Evolutionary conservation across 495 filamentous ascomycete genomes (phyloP).

Genomic region (Venustampulla echinocandica): DNA sequence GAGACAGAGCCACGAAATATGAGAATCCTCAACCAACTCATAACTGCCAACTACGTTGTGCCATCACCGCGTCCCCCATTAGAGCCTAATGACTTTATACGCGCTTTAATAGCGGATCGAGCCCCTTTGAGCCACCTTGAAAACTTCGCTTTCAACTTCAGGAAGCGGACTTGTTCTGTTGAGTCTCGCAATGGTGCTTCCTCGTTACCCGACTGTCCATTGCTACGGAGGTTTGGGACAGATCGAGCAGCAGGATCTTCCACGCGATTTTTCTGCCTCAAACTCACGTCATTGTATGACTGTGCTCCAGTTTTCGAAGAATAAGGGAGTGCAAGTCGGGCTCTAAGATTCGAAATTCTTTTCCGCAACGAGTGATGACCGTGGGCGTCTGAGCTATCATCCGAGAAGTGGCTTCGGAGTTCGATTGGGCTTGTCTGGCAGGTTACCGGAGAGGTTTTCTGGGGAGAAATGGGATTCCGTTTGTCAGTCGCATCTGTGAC

Average conservation of each 20-base stretch:
- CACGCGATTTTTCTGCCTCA: slow-evolving; percentile 6
- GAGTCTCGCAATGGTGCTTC: slow-evolving; percentile 1
- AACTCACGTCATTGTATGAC: slow-evolving; percentile 19
- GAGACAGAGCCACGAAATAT: not conserved
- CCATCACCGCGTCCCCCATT: not conserved
- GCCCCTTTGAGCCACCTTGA: slow-evolving; percentile 17
- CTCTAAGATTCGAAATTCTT: slow-evolving; percentile 23
- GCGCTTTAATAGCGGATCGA: slow-evolving; percentile 11
- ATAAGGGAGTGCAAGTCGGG: slow-evolving; percentile 14
- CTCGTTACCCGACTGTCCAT: not conserved
- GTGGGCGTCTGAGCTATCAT: slow-evolving; percentile 29
- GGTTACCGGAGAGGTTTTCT: not conserved
- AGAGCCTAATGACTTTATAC: slow-evolving; percentile 8
- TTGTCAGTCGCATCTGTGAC: not conserved
- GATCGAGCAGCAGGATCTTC: slow-evolving; percentile 5
- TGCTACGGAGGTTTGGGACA: slow-evolving; percentile 6
- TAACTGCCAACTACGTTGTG: not conserved
- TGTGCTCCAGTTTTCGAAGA: slow-evolving; percentile 6
- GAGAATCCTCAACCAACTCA: not conserved
- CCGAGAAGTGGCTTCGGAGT: slow-evolving; percentile 32
- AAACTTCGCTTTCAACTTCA: slow-evolving; percentile 15
- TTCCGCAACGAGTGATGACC: slow-evolving; percentile 22
- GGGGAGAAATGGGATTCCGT: not conserved
- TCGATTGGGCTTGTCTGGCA: slow-evolving; percentile 22
- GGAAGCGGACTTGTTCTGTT: slow-evolving; percentile 2